Evolutionary conservation across 495 filamentous ascomycete genomes (phyloP).

Genomic region (Mytilinidion resinicola): DNA sequence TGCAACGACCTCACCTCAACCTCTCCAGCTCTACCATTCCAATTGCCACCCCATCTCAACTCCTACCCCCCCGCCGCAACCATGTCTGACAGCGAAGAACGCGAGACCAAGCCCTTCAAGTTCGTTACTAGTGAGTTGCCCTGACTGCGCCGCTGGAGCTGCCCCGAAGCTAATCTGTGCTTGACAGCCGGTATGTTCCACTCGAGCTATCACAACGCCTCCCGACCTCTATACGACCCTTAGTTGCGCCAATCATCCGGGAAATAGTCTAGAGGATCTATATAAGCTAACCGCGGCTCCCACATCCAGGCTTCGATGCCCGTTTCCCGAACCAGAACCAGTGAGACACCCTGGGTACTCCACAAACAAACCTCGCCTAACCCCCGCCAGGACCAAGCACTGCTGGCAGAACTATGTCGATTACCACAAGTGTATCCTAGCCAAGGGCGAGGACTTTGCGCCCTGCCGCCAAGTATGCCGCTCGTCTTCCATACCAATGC

Average conservation of each 20-base stretch:
- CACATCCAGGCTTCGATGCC: constrained; percentile 79
- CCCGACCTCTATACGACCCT: not conserved
- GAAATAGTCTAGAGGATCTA: not conserved
- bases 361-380: constrained; percentile 26
- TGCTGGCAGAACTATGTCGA: constrained; percentile 99
- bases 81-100: constrained; percentile 81
- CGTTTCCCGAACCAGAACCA: constrained; percentile 99
- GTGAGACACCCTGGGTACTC: constrained; percentile 36
- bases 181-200: constrained; percentile 32
- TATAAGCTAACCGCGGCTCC: not conserved
- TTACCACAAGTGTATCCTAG: constrained; percentile 98
- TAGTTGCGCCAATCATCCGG: not conserved
- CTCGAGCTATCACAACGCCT: not conserved
- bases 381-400: constrained; percentile 56
- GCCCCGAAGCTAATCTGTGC: constrained; percentile 11
- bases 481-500: not conserved
- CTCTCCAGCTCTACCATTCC: constrained; percentile 2
- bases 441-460: constrained; percentile 98
- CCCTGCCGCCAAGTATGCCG: constrained; percentile 85
- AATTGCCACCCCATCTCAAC: constrained; percentile 24
- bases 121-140: constrained; percentile 87
- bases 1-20: constrained; percentile 12
- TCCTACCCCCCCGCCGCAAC: constrained; percentile 33
- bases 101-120: constrained; percentile 99
- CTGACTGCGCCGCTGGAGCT: not conserved